Percentiles rank a stretch among this genome's conserved stretches.
Conservation (phyloP, 352 stramenopile genomes). For the Phytophthora constricta region DNA sequence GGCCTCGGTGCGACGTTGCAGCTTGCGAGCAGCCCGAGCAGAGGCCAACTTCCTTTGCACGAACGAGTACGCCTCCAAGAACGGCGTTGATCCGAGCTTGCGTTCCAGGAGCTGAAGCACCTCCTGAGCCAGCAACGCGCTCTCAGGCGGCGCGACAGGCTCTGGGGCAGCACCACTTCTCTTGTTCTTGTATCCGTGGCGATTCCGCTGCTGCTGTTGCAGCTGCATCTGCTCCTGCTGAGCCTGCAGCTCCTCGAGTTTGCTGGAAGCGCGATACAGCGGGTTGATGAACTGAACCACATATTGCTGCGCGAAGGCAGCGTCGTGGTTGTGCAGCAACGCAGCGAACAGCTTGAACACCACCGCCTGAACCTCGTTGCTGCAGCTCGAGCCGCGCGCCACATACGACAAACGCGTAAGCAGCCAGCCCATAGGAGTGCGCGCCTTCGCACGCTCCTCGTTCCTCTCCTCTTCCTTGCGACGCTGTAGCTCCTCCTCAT, state of each 20-base stretch:
- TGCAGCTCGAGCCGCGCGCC: slow-evolving; percentile 53
- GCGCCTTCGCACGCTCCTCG: slow-evolving; percentile 56
- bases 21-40: slow-evolving; percentile 73
- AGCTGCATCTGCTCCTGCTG: slow-evolving; percentile 33
- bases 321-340: slow-evolving; percentile 65
- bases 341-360: slow-evolving; percentile 90
- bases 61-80: slow-evolving; percentile 85
- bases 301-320: slow-evolving; percentile 57
- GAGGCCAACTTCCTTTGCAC: slow-evolving; percentile 83
- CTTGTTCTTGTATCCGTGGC: slow-evolving; percentile 31
- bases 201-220: slow-evolving; percentile 37
- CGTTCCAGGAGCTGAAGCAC: slow-evolving; percentile 87
- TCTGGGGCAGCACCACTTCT: slow-evolving; percentile 25
- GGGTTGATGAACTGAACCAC: slow-evolving; percentile 88
- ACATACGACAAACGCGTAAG: slow-evolving; percentile 87
- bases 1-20: slow-evolving; percentile 81
- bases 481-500: slow-evolving; percentile 28
- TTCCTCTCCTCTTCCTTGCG: slow-evolving; percentile 48
- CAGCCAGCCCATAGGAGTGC: slow-evolving; percentile 81
- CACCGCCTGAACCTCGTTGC: slow-evolving; percentile 63
- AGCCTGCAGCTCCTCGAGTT: slow-evolving; percentile 56
- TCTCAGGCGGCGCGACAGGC: slow-evolving; percentile 46
- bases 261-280: slow-evolving; percentile 73
- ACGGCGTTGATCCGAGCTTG: slow-evolving; percentile 74
- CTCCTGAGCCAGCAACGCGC: slow-evolving; percentile 76